Percentiles rank a stretch among this genome's conserved stretches.
These are phyloP conservation scores for Thielaviopsis ethacetica DNA, from an alignment of 2,329 filamentous ascomycete genomes.

Conservation along the genomic window DNA sequence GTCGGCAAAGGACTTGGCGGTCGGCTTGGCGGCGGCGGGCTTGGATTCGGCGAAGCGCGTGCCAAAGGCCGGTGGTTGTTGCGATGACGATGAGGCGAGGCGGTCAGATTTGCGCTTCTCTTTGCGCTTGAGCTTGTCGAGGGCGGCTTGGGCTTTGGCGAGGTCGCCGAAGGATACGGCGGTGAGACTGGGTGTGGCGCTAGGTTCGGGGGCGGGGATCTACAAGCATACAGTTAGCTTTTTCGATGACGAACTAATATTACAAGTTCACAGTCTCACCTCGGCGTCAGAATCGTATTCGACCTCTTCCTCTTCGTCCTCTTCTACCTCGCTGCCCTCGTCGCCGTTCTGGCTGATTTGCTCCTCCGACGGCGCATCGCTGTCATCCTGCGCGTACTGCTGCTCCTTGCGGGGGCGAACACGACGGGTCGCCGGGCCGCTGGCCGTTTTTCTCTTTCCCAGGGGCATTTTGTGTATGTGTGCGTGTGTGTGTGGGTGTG, in stretches of 20 bases:
- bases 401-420: slow-evolving; percentile 29
- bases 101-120: slow-evolving; percentile 15
- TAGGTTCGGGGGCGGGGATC: background rate
- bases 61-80: slow-evolving; percentile 19
- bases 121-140: slow-evolving; percentile 23
- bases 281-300: slow-evolving; percentile 11
- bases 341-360: slow-evolving; percentile 18
- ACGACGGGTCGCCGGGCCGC: slow-evolving; percentile 23
- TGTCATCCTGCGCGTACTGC: slow-evolving; percentile 23
- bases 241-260: too few relatives aligned
- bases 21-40: background rate
- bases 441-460: slow-evolving; percentile 26
- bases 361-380: slow-evolving; percentile 19
- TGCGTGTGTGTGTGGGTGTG: too few relatives aligned
- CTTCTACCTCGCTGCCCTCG: slow-evolving; percentile 18
- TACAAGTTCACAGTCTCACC: too few relatives aligned
- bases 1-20: background rate
- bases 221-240: background rate
- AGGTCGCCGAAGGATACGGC: slow-evolving; percentile 79
- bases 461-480: slow-evolving; percentile 18
- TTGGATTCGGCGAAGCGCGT: slow-evolving; percentile 17
- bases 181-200: slow-evolving; percentile 22
- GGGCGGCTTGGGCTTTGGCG: slow-evolving; percentile 63
- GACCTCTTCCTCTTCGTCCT: slow-evolving; percentile 16
- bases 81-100: slow-evolving; percentile 14